Evolutionary conservation across 1,284 basidiomycete genomes (phyloP).

Genomic region (Trametes versicolor): DNA sequence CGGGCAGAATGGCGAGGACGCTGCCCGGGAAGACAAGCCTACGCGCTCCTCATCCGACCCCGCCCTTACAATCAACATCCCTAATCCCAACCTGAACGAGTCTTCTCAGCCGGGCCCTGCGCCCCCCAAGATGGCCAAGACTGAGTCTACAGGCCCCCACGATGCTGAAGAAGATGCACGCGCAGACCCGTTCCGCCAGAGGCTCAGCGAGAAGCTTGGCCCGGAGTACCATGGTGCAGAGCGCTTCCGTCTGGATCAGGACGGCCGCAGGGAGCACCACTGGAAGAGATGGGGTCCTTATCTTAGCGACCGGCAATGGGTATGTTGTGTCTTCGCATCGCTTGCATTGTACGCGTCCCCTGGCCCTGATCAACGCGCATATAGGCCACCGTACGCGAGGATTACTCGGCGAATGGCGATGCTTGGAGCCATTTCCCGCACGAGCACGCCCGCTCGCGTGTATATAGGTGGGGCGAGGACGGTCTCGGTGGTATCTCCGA

Average conservation of each 20-base stretch:
- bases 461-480: conserved; percentile 99
- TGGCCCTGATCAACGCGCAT: conserved; percentile 23
- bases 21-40: conserved; percentile 29
- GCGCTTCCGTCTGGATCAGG: conserved; percentile 77
- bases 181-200: conserved; percentile 60
- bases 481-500: conserved; percentile 97
- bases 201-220: conserved; percentile 68
- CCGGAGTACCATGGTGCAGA: conserved; percentile 73
- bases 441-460: conserved; percentile 92
- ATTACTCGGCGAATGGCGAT: conserved; percentile 96
- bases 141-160: conserved; percentile 42
- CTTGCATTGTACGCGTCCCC: conserved; percentile 13
- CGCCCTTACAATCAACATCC: conserved; percentile 83
- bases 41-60: conserved; percentile 49
- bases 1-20: conserved; percentile 43
- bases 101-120: conserved; percentile 25
- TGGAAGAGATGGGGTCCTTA: conserved; percentile 99
- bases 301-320: conserved; percentile 97
- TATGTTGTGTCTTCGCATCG: conserved; percentile 50
- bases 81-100: conserved; percentile 52
- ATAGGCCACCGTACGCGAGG: conserved; percentile 96
- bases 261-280: conserved; percentile 74
- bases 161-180: conserved; percentile 37
- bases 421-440: conserved; percentile 99
- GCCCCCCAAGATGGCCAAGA: conserved; percentile 55